Percentiles rank a stretch among this genome's conserved stretches.
phyloP scores from a whole-genome alignment of 129 eudicot species.

The Glebionis coronaria region DNA sequence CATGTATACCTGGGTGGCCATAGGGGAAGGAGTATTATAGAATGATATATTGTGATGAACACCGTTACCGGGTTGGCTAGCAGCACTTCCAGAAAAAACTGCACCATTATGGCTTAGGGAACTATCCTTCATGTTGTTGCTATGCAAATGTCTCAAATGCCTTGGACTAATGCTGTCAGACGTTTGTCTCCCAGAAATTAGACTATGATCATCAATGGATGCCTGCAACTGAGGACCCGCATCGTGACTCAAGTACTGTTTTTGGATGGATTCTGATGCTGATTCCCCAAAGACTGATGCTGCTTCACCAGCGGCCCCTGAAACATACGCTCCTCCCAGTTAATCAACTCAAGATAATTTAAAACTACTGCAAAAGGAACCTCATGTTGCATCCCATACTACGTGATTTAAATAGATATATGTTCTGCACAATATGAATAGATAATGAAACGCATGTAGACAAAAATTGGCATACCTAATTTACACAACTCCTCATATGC shows the following conservation, averaged over 20 bases:
- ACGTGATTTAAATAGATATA: too few species aligned
- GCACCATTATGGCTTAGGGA: conserved; percentile 61
- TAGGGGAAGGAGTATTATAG: conserved; percentile 92
- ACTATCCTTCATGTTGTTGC: conserved; percentile 50
- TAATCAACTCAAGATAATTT: neutral
- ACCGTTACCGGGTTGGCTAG: conserved; percentile 51
- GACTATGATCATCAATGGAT: conserved; percentile 48
- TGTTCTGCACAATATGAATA: too few species aligned
- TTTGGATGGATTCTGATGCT: conserved; percentile 71
- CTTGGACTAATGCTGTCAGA: conserved; percentile 75
- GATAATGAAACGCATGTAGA: neutral
- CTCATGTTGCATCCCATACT: too few species aligned
- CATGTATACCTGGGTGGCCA: conserved; percentile 73
- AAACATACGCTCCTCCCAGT: conserved; percentile 4
- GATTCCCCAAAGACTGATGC: conserved; percentile 74
- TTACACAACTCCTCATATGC: conserved; percentile 95
- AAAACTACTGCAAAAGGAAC: neutral
- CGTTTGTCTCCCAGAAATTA: conserved; percentile 40
- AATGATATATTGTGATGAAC: conserved; percentile 58
- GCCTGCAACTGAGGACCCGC: conserved; percentile 42
- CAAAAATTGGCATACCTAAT: conserved; percentile 54
- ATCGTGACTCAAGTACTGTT: conserved; percentile 64
- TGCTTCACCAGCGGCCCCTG: conserved; percentile 96
- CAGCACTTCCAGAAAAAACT: conserved; percentile 28
- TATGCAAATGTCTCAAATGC: conserved; percentile 45